A percentile compares a stretch with the other conserved stretches of the same genome.
These are phyloP conservation scores for Clavariopsis aquatica DNA, from an alignment of 495 filamentous ascomycete species.

Conservation along the genomic window DNA sequence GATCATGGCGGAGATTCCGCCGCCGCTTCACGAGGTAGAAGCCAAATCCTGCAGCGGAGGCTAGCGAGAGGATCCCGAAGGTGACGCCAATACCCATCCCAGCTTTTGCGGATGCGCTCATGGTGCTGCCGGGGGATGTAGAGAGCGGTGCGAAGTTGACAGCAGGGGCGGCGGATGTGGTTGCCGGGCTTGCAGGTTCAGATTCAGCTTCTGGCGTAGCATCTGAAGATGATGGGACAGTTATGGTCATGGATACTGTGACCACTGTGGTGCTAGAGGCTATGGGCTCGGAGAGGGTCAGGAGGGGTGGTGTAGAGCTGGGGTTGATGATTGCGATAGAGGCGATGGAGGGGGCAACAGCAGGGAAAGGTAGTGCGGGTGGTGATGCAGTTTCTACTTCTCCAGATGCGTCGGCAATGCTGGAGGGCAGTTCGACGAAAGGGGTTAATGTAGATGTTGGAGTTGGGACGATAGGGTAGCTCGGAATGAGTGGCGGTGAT, in stretches of 20 bases:
- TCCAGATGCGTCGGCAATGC: background rate
- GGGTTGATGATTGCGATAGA: background rate
- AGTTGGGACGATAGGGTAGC: background rate
- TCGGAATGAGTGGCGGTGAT: background rate
- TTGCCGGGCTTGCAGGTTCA: background rate
- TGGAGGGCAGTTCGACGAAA: background rate
- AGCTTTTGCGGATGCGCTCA: constrained; percentile 22
- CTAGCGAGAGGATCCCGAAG: constrained; percentile 20
- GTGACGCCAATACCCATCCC: constrained; percentile 28
- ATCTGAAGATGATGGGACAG: constrained; percentile 7
- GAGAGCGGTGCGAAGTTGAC: constrained; percentile 8
- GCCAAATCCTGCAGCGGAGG: constrained; percentile 7
- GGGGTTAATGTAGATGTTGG: background rate
- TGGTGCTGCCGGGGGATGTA: constrained; percentile 15
- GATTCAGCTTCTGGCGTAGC: background rate
- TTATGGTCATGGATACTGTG: constrained; percentile 9
- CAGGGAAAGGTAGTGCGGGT: background rate
- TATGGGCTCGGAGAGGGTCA: background rate
- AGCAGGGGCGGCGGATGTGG: background rate
- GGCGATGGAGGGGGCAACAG: background rate
- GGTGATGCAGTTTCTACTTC: background rate
- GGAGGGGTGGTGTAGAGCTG: background rate
- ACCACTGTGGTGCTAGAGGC: background rate
- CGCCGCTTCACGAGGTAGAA: constrained; percentile 16
- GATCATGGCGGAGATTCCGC: background rate